A percentile compares a stretch with the other conserved stretches of the same genome.
Conservation (phyloP, 345 rosid species). For the Camelina hispida region DNA sequence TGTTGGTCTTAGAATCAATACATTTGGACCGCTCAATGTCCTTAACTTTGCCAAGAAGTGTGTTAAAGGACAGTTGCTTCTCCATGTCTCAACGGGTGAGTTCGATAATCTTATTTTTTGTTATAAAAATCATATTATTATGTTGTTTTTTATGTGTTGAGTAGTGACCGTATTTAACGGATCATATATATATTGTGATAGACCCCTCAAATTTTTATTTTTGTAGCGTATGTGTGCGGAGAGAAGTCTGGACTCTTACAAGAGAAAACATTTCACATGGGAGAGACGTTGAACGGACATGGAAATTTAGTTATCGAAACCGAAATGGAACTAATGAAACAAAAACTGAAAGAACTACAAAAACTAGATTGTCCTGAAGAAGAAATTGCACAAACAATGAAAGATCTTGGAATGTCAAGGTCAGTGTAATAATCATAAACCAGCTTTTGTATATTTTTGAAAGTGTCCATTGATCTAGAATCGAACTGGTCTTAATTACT, state of each 20-base stretch:
- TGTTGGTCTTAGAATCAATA: slow-evolving; percentile 60
- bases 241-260: slow-evolving; percentile 50
- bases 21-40: slow-evolving; percentile 64
- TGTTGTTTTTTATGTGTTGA: not conserved
- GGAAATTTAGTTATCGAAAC: slow-evolving; percentile 43
- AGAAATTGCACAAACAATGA: slow-evolving; percentile 47
- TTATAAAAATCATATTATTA: not conserved
- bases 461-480: not conserved
- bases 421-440: slow-evolving; percentile 16
- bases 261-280: slow-evolving; percentile 49
- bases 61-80: slow-evolving; percentile 50
- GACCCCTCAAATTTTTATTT: not conserved
- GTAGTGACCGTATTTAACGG: not conserved
- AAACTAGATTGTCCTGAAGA: slow-evolving; percentile 35
- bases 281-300: slow-evolving; percentile 49
- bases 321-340: slow-evolving; percentile 46
- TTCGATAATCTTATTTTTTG: not conserved
- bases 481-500: not conserved
- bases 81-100: slow-evolving; percentile 51
- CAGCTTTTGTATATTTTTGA: not conserved
- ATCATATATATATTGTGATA: not conserved
- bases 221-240: slow-evolving; percentile 69
- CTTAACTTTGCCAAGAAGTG: slow-evolving; percentile 64
- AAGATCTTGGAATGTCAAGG: slow-evolving; percentile 60
- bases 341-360: slow-evolving; percentile 45